A percentile compares a stretch with the other conserved stretches of the same genome.
phyloP scores from a whole-genome alignment of 257 asterid genomes.

The Thymus mandschuricus region DNA sequence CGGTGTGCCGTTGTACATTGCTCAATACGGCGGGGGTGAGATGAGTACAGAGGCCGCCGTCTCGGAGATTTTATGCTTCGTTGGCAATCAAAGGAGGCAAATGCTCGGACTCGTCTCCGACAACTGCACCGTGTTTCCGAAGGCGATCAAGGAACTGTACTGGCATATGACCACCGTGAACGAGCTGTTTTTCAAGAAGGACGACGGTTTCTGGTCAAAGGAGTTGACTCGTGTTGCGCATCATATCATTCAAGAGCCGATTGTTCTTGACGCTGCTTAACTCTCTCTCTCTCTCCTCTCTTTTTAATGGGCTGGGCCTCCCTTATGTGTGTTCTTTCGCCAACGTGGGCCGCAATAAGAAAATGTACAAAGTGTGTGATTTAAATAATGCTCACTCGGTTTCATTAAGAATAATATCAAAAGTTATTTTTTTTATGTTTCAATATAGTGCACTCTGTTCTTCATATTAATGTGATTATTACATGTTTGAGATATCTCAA shows the following conservation, averaged over 20 bases:
- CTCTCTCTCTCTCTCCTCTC: too few relatives aligned
- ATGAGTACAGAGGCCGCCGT: slow-evolving; percentile 32
- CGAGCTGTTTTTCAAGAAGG: slow-evolving; percentile 57
- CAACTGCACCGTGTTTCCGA: slow-evolving; percentile 54
- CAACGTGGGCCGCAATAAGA: too few relatives aligned
- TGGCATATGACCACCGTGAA: slow-evolving; percentile 72
- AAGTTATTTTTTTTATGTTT: too few relatives aligned
- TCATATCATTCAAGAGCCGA: slow-evolving; percentile 56
- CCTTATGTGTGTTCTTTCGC: too few relatives aligned
- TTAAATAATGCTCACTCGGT: too few relatives aligned
- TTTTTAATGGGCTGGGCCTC: too few relatives aligned
- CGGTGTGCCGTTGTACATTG: slow-evolving; percentile 54
- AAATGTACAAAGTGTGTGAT: too few relatives aligned
- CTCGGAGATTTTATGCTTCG: slow-evolving; percentile 42
- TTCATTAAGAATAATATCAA: too few relatives aligned
- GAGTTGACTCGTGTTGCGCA: slow-evolving; percentile 54
- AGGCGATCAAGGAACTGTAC: slow-evolving; percentile 72
- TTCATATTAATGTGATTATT: too few relatives aligned
- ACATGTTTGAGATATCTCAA: too few relatives aligned
- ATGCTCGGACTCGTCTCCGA: slow-evolving; percentile 61
- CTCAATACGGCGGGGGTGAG: slow-evolving; percentile 39
- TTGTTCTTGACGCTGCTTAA: slow-evolving; percentile 19
- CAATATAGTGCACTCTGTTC: too few relatives aligned
- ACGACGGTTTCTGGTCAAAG: slow-evolving; percentile 70
- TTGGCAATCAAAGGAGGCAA: slow-evolving; percentile 54